Base-by-base conservation (phyloP, 2,329 filamentous ascomycete species). In the Calonectria pseudoreteaudii region DNA sequence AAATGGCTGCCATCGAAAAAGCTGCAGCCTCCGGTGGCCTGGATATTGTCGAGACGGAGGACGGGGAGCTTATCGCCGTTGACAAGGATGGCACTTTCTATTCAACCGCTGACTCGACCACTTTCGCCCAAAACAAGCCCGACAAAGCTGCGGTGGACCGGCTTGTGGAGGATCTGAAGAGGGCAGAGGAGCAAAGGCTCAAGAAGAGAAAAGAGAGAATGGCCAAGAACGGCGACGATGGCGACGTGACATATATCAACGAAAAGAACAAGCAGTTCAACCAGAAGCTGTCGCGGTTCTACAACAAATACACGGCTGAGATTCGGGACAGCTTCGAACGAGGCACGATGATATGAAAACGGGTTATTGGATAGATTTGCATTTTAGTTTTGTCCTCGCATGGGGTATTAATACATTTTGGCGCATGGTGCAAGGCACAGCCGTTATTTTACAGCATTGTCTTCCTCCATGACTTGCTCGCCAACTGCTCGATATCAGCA, bases 201-300 rank as follows among this genome's bases (percentile, higher is more conserved):
- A 97, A 96, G 90, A 97, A 97, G 88, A 90, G 95, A 80, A 93
- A 91, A 83, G 95, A 97, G 77, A 90, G 95, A 68, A 92, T 94
- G 83, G 91, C 91, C 16, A 91, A 93, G 83, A 93, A 93, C 75
- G 95, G 96, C 72, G 95, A 98, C 76, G 94, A 96, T 62, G 93
- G 92, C 34, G 97, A 99, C 85, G 94, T 98, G 80, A 98, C 96
- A 10, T 98, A 98, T 86, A 99, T 99, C 91, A 99, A 99, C 87
- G 95, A 98, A 87, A 98, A 99, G 93, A 99, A 99, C 90, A 98
- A 98, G 90, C 95, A 98, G 89, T 99, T 99, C 88, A 99, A 99
- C 91, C 93, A 98, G 88, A 98, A 99, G 88, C 88, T 99, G 85
- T 90, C 94, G 68, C 90, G 97, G 78, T 99, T 98, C 87, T 99